A percentile compares a stretch with the other conserved stretches of the same genome.
These are phyloP conservation scores for Aspergillus panamensis DNA, from an alignment of 495 filamentous ascomycete species.

Conservation along the genomic window DNA sequence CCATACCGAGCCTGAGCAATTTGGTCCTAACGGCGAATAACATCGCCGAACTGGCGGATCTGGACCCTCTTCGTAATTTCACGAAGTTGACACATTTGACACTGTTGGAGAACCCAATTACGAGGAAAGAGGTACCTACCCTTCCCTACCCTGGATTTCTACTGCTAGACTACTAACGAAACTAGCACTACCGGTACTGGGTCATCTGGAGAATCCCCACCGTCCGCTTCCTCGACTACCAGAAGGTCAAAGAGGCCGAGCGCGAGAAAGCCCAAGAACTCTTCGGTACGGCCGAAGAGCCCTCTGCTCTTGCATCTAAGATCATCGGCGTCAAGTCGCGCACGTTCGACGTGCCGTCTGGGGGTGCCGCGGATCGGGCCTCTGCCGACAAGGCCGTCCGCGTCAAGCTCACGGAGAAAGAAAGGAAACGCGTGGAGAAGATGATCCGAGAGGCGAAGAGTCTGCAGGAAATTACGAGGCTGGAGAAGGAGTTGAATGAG, in stretches of 20 bases:
- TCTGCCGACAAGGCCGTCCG: constrained; percentile 61
- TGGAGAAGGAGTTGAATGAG: constrained; percentile 85
- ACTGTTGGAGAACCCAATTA: constrained; percentile 82
- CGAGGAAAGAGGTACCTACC: constrained; percentile 74
- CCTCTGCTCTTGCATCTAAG: constrained; percentile 78
- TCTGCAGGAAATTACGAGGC: constrained; percentile 73
- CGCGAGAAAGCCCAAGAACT: constrained; percentile 69
- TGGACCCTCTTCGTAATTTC: constrained; percentile 77
- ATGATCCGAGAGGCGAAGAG: constrained; percentile 81
- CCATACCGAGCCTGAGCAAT: constrained; percentile 72
- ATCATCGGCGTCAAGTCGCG: constrained; percentile 86
- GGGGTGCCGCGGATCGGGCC: constrained; percentile 35
- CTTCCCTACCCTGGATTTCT: background rate
- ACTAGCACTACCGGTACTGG: constrained; percentile 87
- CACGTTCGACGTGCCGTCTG: constrained; percentile 66
- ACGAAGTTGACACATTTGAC: constrained; percentile 70
- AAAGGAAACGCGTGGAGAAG: constrained; percentile 65
- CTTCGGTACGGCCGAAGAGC: constrained; percentile 73
- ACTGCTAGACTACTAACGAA: background rate
- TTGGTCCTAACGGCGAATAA: constrained; percentile 77
- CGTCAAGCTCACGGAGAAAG: constrained; percentile 65
- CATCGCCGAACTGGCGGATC: constrained; percentile 74
- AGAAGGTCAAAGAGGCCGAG: constrained; percentile 84
- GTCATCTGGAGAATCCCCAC: constrained; percentile 79
- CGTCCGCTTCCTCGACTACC: constrained; percentile 90